A percentile compares a stretch with the other conserved stretches of the same genome.
Conservation (phyloP, 2,329 filamentous ascomycete species). For the Penicillium occitanis region DNA sequence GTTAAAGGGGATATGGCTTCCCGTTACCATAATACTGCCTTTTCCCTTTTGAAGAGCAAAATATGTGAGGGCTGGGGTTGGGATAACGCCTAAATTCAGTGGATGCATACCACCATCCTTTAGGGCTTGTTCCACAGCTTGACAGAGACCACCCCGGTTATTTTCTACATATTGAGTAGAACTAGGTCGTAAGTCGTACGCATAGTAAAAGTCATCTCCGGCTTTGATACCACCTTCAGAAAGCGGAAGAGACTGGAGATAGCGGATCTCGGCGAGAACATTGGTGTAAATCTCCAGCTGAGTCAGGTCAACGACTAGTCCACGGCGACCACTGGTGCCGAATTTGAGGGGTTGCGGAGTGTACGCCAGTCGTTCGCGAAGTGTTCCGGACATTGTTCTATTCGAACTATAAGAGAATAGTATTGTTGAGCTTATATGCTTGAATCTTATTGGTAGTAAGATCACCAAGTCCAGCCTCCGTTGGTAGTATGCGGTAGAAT, state of each 20-base stretch:
- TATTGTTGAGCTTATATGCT: background rate
- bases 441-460: background rate
- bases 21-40: conserved; percentile 39
- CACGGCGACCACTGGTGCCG: conserved; percentile 37
- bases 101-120: conserved; percentile 32
- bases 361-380: conserved; percentile 25
- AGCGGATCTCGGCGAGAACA: conserved; percentile 34
- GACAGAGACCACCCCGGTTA: conserved; percentile 32
- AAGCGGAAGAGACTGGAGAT: conserved; percentile 30
- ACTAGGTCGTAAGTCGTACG: conserved; percentile 36
- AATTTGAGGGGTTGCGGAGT: conserved; percentile 34
- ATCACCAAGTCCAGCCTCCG: background rate
- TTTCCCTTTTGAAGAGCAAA: conserved; percentile 32
- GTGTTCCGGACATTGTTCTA: background rate
- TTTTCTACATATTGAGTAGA: conserved; percentile 33
- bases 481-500: background rate
- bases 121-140: conserved; percentile 34
- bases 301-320: conserved; percentile 34
- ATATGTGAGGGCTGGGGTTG: conserved; percentile 34
- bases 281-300: conserved; percentile 39
- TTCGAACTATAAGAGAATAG: background rate
- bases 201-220: conserved; percentile 37
- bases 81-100: conserved; percentile 35
- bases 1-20: conserved; percentile 38
- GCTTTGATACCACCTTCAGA: conserved; percentile 31